phyloP scores from a whole-genome alignment of 2,329 filamentous ascomycete species.

The Juglanconis juglandina region DNA sequence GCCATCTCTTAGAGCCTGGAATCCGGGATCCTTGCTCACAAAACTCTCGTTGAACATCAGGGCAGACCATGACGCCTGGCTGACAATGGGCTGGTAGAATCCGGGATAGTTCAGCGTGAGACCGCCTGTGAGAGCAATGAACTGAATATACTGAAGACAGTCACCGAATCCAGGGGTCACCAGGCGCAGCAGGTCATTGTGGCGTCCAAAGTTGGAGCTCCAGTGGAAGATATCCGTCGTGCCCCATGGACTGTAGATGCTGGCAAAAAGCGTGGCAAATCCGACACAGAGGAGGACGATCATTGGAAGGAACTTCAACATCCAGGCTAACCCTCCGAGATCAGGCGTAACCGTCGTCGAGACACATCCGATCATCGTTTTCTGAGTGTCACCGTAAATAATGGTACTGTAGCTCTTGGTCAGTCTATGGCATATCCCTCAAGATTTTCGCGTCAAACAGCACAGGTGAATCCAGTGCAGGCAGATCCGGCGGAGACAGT shows the following conservation, averaged over 20 bases:
- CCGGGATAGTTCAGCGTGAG: slow-evolving; percentile 87
- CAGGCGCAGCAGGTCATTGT: slow-evolving; percentile 83
- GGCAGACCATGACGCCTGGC: slow-evolving; percentile 81
- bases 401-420: slow-evolving; percentile 39
- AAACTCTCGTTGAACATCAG: slow-evolving; percentile 94
- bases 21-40: slow-evolving; percentile 64
- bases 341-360: slow-evolving; percentile 81
- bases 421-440: not conserved
- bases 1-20: slow-evolving; percentile 70
- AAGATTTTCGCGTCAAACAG: not conserved
- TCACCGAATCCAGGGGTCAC: slow-evolving; percentile 96
- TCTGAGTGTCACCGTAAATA: slow-evolving; percentile 65
- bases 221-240: slow-evolving; percentile 86
- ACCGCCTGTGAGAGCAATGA: slow-evolving; percentile 81
- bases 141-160: slow-evolving; percentile 95
- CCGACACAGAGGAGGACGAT: slow-evolving; percentile 76
- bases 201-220: slow-evolving; percentile 96
- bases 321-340: slow-evolving; percentile 66
- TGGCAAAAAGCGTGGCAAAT: slow-evolving; percentile 77
- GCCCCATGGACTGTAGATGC: slow-evolving; percentile 91
- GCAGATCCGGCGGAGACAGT: no score
- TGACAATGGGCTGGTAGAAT: slow-evolving; percentile 88
- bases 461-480: not conserved
- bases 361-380: slow-evolving; percentile 71
- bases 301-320: slow-evolving; percentile 73